Evolutionary conservation across 805 yeast species (phyloP).

Genomic region (Dipodascopsis tothii): DNA sequence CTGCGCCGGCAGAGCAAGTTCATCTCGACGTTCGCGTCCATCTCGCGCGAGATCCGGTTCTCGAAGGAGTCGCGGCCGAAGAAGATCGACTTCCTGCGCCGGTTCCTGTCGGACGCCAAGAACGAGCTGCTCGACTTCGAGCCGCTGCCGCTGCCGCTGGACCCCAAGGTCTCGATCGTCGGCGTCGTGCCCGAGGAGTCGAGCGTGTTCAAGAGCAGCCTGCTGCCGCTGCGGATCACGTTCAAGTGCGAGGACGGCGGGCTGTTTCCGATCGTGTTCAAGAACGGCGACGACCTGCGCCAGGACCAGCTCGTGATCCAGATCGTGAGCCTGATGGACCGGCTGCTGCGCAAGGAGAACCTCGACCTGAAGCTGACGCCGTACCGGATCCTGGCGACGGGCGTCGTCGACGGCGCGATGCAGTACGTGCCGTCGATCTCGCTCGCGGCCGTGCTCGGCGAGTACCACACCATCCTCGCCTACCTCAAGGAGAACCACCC

Average conservation of each 20-base stretch:
- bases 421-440: conserved; percentile 94
- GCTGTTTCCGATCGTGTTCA: conserved; percentile 77
- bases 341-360: conserved; percentile 76
- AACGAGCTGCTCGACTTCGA: conserved; percentile 37
- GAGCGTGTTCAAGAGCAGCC: conserved; percentile 81
- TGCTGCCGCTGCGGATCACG: conserved; percentile 79
- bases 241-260: conserved; percentile 51
- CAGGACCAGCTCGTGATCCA: conserved; percentile 97
- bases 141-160: conserved; percentile 69
- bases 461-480: conserved; percentile 67
- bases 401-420: conserved; percentile 83
- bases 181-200: conserved; percentile 77
- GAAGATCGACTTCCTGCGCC: conserved; percentile 62
- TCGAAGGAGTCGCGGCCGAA: conserved; percentile 70
- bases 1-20: conserved; percentile 60
- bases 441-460: conserved; percentile 65
- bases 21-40: conserved; percentile 53
- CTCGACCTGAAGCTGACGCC: conserved; percentile 83
- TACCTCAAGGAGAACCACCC: conserved; percentile 63
- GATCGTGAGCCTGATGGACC: conserved; percentile 85
- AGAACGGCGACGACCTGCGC: conserved; percentile 89
- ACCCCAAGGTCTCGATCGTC: conserved; percentile 64
- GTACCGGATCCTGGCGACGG: conserved; percentile 82
- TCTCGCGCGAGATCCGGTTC: conserved; percentile 57
- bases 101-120: conserved; percentile 44